Conservation (phyloP, 2,329 filamentous ascomycete genomes). For the Fusarium luffae region DNA sequence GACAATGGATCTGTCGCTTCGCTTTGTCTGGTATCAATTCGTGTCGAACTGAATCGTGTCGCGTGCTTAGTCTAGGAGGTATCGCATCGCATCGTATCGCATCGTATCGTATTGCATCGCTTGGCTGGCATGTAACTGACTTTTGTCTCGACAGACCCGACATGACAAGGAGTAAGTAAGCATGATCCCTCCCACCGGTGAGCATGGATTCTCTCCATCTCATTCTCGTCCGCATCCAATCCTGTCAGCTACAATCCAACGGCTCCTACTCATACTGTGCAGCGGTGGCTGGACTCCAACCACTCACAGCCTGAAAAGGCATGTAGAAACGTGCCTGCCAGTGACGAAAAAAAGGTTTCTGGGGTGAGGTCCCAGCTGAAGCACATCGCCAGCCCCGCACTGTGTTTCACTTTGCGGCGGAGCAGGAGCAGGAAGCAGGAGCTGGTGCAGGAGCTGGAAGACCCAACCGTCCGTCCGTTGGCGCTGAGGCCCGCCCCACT, state of each 20-base stretch:
- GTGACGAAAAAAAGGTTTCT: slow-evolving; percentile 22
- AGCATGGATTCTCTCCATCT: slow-evolving; percentile 20
- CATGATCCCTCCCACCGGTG: slow-evolving; percentile 1
- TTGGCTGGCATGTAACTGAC: slow-evolving; percentile 9
- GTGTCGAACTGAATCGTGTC: neutral
- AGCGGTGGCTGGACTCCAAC: slow-evolving; percentile 21
- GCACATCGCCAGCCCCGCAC: slow-evolving; percentile 25
- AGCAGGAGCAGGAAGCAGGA: neutral
- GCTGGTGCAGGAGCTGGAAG: neutral
- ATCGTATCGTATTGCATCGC: slow-evolving; percentile 1
- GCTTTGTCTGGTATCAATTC: slow-evolving; percentile 6
- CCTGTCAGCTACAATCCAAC: neutral
- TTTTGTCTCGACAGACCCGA: slow-evolving; percentile 15
- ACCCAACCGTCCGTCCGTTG: slow-evolving; percentile 22
- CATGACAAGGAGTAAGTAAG: neutral
- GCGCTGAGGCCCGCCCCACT: slow-evolving; percentile 17
- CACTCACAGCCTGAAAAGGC: slow-evolving; percentile 18
- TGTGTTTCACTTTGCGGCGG: slow-evolving; percentile 37
- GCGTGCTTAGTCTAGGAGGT: neutral
- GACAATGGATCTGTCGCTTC: slow-evolving; percentile 23
- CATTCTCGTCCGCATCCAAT: slow-evolving; percentile 4
- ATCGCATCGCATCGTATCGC: neutral
- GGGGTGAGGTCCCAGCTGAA: slow-evolving; percentile 7
- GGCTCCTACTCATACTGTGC: slow-evolving; percentile 27
- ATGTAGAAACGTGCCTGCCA: slow-evolving; percentile 24